Percentiles rank a stretch among this genome's conserved stretches.
These are phyloP conservation scores for Sclerotinia minor DNA, from an alignment of 2,329 filamentous ascomycete species.

Conservation along the genomic window DNA sequence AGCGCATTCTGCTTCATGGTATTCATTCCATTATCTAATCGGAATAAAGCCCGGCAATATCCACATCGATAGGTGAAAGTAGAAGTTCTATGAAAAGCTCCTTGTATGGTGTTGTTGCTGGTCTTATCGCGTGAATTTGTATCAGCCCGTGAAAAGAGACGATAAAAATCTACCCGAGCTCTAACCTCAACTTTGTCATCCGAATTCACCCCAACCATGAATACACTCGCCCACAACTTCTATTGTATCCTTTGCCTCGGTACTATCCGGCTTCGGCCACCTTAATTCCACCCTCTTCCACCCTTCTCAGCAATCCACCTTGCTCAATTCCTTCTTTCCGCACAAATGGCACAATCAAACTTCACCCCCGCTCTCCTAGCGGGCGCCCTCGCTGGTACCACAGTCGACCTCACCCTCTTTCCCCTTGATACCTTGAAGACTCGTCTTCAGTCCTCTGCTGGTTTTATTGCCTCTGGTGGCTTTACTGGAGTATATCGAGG, in stretches of 20 bases:
- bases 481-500: slow-evolving; percentile 92
- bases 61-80: not conserved
- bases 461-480: slow-evolving; percentile 81
- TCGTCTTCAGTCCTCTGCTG: slow-evolving; percentile 78
- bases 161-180: slow-evolving; percentile 22
- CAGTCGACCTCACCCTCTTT: slow-evolving; percentile 94
- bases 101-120: not conserved
- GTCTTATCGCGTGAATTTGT: not conserved
- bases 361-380: slow-evolving; percentile 69
- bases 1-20: slow-evolving; percentile 19
- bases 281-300: not conserved
- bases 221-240: not conserved
- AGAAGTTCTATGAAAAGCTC: not conserved
- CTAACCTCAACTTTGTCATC: slow-evolving; percentile 24
- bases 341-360: slow-evolving; percentile 43
- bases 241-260: slow-evolving; percentile 6
- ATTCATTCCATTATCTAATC: slow-evolving; percentile 16
- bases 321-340: slow-evolving; percentile 23
- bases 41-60: not conserved
- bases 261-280: slow-evolving; percentile 20
- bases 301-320: not conserved
- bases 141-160: slow-evolving; percentile 1
- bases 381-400: slow-evolving; percentile 88
- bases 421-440: slow-evolving; percentile 99
- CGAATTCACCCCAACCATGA: slow-evolving; percentile 18